These are phyloP conservation scores for Termitomyces sp. DNA, from an alignment of 768 basidiomycete genomes.

Conservation along the genomic window DNA sequence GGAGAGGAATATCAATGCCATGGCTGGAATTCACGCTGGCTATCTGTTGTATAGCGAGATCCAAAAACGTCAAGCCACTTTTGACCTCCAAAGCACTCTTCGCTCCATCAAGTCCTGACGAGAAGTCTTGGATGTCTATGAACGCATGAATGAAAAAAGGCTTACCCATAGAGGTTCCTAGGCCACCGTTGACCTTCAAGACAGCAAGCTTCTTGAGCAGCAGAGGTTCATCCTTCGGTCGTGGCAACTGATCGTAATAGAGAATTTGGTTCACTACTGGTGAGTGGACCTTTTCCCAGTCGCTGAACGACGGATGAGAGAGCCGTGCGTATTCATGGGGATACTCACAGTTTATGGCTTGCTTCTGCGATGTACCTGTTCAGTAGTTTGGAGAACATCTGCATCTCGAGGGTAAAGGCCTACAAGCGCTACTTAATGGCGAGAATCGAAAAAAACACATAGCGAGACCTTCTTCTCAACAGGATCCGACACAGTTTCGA, in stretches of 20 bases:
- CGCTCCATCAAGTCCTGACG: conserved; percentile 66
- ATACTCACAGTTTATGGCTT: conserved; percentile 63
- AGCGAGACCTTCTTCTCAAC: conserved; percentile 50
- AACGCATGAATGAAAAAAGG: conserved; percentile 1
- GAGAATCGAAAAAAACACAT: conserved; percentile 4
- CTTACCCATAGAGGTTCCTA: conserved; percentile 78
- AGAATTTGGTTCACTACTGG: conserved; percentile 62
- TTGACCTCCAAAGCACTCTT: conserved; percentile 87
- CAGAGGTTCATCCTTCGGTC: conserved; percentile 52
- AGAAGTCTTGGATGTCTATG: conserved; percentile 17
- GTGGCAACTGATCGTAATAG: conserved; percentile 59
- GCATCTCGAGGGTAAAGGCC: conserved; percentile 78
- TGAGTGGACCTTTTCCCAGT: conserved; percentile 15
- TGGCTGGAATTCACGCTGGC: conserved; percentile 77
- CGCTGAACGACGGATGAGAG: conserved; percentile 2
- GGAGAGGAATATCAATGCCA: conserved; percentile 77
- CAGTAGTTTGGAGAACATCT: conserved; percentile 79
- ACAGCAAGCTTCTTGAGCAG: conserved; percentile 18
- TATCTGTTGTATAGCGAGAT: conserved; percentile 81
- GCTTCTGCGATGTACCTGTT: conserved; percentile 74
- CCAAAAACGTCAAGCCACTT: conserved; percentile 85
- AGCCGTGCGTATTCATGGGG: neutral
- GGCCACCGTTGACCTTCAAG: conserved; percentile 82
- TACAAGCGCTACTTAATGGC: conserved; percentile 21
- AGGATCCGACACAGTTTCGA: conserved; percentile 56